Base-by-base conservation (phyloP, 2,329 filamentous ascomycete species). In the Alternaria gaisen region DNA sequence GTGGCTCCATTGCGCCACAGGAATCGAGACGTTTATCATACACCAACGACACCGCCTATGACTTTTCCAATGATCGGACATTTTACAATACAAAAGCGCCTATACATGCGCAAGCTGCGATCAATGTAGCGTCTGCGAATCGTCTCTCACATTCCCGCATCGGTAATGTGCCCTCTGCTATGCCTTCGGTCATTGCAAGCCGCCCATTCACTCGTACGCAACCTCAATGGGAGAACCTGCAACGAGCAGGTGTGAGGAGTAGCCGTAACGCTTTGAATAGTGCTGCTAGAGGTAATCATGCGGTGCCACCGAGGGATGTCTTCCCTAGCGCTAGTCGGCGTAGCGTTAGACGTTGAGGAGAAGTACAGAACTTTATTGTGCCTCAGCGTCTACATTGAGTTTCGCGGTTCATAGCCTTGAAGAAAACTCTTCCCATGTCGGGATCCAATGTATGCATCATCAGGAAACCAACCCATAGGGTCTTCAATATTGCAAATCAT, bases 201-300 rank as follows among this genome's bases (percentile, higher is more conserved):
- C 56, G 54, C 16, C 64, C 65, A 38, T 41, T 66, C 18, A 18
- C 58, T 42, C 68, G 59, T n/a, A 56, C 54, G 10, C 64, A 56
- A 28, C 46, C 62, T 18, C 64, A 71, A 36, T 68, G 61, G 63
- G 60, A 69, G 8, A 58, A 43, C 11, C 20, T 72, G 44, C 61
- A 69, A 42, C 63, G 54, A n/a, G 41, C 63, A 20, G 73, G 73
- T 24, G 67, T 73, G 1, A 65, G 71, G 10, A 74, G 70, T 60
- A 72, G 73, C 57, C 67, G 60, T 14, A 59, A 60, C 8, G 54
- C 40, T 9, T 58, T 59, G 26, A 26, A 26, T 2, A 56, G 50
- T 8, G 44, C 42, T 9, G 30, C 42, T 4, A 41, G 56, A 16
- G 52, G 56, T 44, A 44, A 14, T 9, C 50, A 51, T 40, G 40